phyloP scores from a whole-genome alignment of 805 yeast species.

The Yamadazyma sp. region DNA sequence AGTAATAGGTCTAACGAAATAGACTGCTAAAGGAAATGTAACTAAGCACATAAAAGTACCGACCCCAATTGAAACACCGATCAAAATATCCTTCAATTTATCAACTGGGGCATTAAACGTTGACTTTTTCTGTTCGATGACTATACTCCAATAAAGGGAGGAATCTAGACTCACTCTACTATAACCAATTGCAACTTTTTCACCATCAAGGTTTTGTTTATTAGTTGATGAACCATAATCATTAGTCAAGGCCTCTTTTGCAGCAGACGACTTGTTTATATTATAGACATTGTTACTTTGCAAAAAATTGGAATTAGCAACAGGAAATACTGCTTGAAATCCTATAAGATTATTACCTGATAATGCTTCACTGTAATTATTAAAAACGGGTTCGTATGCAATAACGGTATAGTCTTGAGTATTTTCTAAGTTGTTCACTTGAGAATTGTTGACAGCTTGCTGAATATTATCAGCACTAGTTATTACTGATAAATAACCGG shows the following conservation, averaged over 20 bases:
- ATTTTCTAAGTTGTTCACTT: slow-evolving; percentile 6
- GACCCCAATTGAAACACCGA: slow-evolving; percentile 75
- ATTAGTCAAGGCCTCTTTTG: slow-evolving; percentile 24
- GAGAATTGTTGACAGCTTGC: slow-evolving; percentile 22
- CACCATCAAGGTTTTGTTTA: slow-evolving; percentile 19
- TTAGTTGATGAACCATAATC: slow-evolving; percentile 28
- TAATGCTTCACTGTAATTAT: slow-evolving; percentile 33
- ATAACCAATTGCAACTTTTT: slow-evolving; percentile 34
- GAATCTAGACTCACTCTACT: slow-evolving; percentile 25
- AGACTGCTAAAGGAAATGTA: slow-evolving; percentile 82
- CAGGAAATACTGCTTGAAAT: slow-evolving; percentile 33
- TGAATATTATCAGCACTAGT: slow-evolving; percentile 33
- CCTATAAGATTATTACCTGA: slow-evolving; percentile 44
- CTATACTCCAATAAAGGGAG: slow-evolving; percentile 63
- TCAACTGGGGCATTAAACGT: slow-evolving; percentile 62
- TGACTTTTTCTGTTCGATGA: slow-evolving; percentile 60
- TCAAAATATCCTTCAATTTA: slow-evolving; percentile 61
- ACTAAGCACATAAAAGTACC: slow-evolving; percentile 70
- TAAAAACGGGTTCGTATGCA: slow-evolving; percentile 33
- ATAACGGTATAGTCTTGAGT: slow-evolving; percentile 27
- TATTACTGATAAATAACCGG: slow-evolving; percentile 67
- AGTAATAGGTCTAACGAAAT: slow-evolving; percentile 80
- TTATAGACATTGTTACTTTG: slow-evolving; percentile 22
- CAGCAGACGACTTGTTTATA: slow-evolving; percentile 25
- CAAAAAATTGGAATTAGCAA: slow-evolving; percentile 7